Evolutionary conservation across 208 protist genomes (phyloP), one percentile per base, ranked within the genome.

Genomic region (Trichomonas gallinae): DNA sequence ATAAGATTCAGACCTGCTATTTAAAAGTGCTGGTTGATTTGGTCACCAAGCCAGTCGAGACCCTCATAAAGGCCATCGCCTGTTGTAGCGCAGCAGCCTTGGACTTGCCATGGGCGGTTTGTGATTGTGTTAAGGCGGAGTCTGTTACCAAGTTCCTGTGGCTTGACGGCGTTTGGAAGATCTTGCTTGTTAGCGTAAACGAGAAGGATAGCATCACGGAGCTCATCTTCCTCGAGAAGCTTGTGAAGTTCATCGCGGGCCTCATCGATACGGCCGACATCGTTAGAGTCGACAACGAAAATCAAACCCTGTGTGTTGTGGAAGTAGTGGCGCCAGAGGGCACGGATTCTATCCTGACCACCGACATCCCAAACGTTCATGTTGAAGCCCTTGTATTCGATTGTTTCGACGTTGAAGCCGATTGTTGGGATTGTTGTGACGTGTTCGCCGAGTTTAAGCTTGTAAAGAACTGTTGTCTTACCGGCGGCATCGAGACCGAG

Each of bases 161-260:
- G 98, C 97, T 97, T 98, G 98, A 99, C 99, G 17, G 99, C 98
- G 97, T 99, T 99, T 45, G 99, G 99, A 46, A 99, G 97, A 98
- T 99, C 99, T 97, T 99, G 98, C 97, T 99, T 99, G 98, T 99
- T 99, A 17, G 99, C 99, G 96, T 99, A 99, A 8, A 99, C 98
- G 11, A 99, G 98, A 15, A 99, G 97, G 10, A 98, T 97, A 11
- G 98, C 98, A 96, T 99, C 98, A 91, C 98, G 97, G 26, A 99
- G 98, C 97, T 99, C 98, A 96, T 99, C 98, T 97, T 99, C 99
- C 11, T 97, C 97, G n/a, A 99, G 96, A 98, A 99, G 98, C 96
- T 98, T 98, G 93, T 99, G 98, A 93, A 98, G 96, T 97, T 98
- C 97, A 45, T 97, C 97, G 49, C 97, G 96, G 91, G 97, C 58